Evolutionary conservation across 2,329 filamentous ascomycete species (phyloP).

Genomic region (Neurospora sp.): DNA sequence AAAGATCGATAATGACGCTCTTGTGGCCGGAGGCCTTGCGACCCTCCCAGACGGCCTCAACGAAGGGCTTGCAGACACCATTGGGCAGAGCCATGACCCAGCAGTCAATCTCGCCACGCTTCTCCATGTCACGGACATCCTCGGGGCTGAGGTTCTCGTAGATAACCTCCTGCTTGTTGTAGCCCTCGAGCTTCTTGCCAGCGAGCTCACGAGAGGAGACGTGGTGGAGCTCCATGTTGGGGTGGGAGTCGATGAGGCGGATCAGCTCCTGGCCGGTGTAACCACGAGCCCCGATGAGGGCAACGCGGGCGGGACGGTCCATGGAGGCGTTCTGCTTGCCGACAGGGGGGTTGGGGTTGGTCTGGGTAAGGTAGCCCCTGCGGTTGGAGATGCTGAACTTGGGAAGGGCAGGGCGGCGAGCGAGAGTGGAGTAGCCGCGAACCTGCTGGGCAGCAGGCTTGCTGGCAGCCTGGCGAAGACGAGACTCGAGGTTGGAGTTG

Average conservation of each 20-base stretch:
- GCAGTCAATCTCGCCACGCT: conserved; percentile 77
- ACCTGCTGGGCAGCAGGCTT: conserved; percentile 37
- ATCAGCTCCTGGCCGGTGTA: conserved; percentile 92
- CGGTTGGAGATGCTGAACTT: conserved; percentile 16
- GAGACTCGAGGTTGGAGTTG: conserved; percentile 79
- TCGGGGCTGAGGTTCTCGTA: conserved; percentile 87
- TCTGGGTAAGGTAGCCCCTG: conserved; percentile 51
- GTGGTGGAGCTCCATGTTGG: conserved; percentile 78
- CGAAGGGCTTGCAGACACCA: conserved; percentile 85
- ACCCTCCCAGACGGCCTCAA: conserved; percentile 73
- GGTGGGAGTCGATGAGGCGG: conserved; percentile 76
- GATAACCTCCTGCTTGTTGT: conserved; percentile 80
- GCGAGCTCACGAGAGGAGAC: conserved; percentile 89
- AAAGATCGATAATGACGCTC: conserved; percentile 82
- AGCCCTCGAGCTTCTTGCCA: conserved; percentile 79
- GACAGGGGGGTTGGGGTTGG: conserved; percentile 83
- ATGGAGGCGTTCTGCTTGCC: conserved; percentile 84
- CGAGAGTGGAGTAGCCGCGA: conserved; percentile 56
- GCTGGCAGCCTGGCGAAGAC: conserved; percentile 59
- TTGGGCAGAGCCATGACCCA: conserved; percentile 98
- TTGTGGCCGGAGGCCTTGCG: conserved; percentile 42
- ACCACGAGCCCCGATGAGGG: conserved; percentile 81
- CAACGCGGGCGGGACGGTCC: conserved; percentile 66
- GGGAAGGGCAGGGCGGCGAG: conserved; percentile 28
- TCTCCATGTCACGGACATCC: conserved; percentile 76